Conservation (phyloP, 164 flowering plant species). For the Malania oleifera region DNA sequence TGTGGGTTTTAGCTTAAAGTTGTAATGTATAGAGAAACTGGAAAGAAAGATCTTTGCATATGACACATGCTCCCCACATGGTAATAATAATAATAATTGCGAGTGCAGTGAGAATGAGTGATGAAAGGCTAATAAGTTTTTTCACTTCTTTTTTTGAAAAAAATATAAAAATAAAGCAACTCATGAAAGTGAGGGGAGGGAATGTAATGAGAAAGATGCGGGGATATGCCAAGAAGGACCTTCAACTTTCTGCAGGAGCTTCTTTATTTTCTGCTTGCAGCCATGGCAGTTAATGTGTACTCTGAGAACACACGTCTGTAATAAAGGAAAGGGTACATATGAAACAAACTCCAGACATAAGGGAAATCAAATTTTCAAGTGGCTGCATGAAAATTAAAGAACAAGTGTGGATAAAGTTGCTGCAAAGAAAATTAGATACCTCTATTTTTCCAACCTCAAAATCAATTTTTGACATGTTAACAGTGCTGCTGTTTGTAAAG, state of each 20-base stretch:
- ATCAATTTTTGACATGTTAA: too few relatives aligned
- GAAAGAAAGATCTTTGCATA: too few relatives aligned
- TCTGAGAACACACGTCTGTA: constrained; percentile 28
- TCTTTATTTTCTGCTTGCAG: constrained; percentile 33
- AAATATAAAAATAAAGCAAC: not conserved
- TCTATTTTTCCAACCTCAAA: too few relatives aligned
- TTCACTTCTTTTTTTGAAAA: too few relatives aligned
- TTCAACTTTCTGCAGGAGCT: constrained; percentile 29
- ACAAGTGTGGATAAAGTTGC: not conserved
- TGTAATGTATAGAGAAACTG: too few relatives aligned
- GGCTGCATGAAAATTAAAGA: too few relatives aligned
- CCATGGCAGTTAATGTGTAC: constrained; percentile 36
- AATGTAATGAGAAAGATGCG: not conserved
- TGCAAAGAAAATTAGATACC: too few relatives aligned
- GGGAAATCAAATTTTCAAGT: not conserved
- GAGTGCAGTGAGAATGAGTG: too few relatives aligned
- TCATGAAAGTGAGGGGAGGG: not conserved
- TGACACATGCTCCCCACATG: too few relatives aligned
- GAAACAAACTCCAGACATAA: not conserved
- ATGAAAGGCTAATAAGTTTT: too few relatives aligned
- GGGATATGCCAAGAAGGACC: constrained; percentile 14
- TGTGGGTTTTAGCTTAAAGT: not conserved
- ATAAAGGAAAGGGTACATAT: not conserved
- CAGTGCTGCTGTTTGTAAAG: too few relatives aligned
- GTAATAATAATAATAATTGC: not conserved